Evolutionary conservation across 352 stramenopile genomes (phyloP).

Genomic region (Phytopythium kandeliae): DNA sequence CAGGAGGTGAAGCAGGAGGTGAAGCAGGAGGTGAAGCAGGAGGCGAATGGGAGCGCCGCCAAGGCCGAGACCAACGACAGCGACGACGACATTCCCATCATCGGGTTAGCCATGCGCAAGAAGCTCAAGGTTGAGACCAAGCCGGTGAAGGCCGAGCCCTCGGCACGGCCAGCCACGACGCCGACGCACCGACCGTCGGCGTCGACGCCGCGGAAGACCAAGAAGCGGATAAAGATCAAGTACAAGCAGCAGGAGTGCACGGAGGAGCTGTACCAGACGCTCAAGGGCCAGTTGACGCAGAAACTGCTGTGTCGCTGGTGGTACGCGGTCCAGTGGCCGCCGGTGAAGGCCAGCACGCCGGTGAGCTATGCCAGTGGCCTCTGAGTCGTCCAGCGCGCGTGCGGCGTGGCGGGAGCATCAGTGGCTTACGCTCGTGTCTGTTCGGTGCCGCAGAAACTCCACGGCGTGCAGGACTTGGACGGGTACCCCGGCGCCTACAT

Average conservation of each 20-base stretch:
- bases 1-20: conserved; percentile 21
- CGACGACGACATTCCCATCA: conserved; percentile 73
- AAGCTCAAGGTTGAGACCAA: conserved; percentile 52
- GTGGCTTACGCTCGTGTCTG: neutral
- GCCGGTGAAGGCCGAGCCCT: conserved; percentile 16
- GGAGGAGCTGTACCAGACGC: conserved; percentile 72
- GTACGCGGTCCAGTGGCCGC: conserved; percentile 81
- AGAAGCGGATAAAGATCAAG: conserved; percentile 81
- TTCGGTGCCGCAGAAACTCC: conserved; percentile 34
- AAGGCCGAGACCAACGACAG: conserved; percentile 37
- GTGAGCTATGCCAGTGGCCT: conserved; percentile 10
- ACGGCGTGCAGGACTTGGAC: conserved; percentile 77
- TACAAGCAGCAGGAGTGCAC: conserved; percentile 84
- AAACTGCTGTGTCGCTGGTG: conserved; percentile 83
- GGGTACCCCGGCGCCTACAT: conserved; percentile 77
- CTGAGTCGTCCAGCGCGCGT: neutral
- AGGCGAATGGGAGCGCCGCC: conserved; percentile 11
- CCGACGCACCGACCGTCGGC: conserved; percentile 6
- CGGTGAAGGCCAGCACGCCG: conserved; percentile 23
- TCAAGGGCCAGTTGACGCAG: conserved; percentile 72
- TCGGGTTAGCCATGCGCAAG: conserved; percentile 43
- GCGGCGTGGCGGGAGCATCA: too few species aligned
- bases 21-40: conserved; percentile 7
- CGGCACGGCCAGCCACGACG: conserved; percentile 2
- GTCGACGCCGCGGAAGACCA: conserved; percentile 26